These are phyloP conservation scores for Xylogone sp. DNA, from an alignment of 2,329 filamentous ascomycete species.

Conservation along the genomic window DNA sequence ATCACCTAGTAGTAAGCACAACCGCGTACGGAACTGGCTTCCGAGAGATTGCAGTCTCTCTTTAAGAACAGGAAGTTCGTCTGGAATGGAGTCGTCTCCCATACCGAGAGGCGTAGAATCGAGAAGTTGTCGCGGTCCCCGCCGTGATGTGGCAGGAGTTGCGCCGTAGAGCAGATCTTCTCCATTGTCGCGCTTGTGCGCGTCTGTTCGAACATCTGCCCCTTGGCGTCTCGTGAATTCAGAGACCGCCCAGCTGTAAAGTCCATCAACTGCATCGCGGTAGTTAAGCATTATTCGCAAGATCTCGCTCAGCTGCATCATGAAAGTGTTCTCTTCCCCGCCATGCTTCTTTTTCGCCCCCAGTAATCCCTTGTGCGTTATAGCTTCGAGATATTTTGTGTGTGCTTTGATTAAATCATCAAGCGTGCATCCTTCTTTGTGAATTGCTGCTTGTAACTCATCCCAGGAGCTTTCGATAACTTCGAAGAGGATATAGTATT, in stretches of 20 bases:
- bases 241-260: constrained; percentile 92
- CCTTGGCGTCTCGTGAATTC: constrained; percentile 94
- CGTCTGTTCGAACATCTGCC: constrained; percentile 21
- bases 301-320: constrained; percentile 86
- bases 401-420: constrained; percentile 95
- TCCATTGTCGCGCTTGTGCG: constrained; percentile 3
- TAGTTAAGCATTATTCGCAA: constrained; percentile 92
- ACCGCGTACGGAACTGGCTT: constrained; percentile 68
- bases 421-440: constrained; percentile 81
- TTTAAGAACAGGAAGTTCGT: constrained; percentile 70
- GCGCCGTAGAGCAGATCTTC: constrained; percentile 19
- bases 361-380: constrained; percentile 92
- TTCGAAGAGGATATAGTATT: constrained; percentile 98
- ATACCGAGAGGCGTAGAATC: constrained; percentile 20
- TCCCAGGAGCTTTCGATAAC: constrained; percentile 97
- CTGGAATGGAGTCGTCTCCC: constrained; percentile 38
- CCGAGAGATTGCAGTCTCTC: constrained; percentile 70
- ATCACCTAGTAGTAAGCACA: constrained; percentile 84
- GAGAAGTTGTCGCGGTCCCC: constrained; percentile 18
- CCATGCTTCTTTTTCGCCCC: constrained; percentile 59
- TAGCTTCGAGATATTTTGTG: constrained; percentile 83
- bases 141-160: constrained; percentile 24
- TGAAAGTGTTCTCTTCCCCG: constrained; percentile 68
- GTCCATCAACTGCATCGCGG: constrained; percentile 85
- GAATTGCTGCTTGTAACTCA: constrained; percentile 77